Conservation (phyloP, 352 stramenopile genomes). For the Phytopythium cucurbitacearum region DNA sequence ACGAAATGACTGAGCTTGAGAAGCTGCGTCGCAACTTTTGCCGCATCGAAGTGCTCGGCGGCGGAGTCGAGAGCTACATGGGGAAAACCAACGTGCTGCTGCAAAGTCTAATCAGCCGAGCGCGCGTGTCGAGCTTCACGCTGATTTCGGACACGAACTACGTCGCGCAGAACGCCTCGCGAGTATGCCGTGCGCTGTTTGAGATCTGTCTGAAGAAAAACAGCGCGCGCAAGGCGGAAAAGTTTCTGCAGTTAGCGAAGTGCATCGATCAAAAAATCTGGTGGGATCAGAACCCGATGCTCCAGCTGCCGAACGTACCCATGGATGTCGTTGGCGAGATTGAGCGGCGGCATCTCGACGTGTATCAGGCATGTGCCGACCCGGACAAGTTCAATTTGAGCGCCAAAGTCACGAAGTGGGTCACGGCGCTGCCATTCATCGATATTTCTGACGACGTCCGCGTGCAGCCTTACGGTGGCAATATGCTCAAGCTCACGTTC, state of each 20-base stretch:
- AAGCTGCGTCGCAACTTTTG: constrained; percentile 87
- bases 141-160: constrained; percentile 99
- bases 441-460: constrained; percentile 49
- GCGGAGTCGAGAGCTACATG: constrained; percentile 88
- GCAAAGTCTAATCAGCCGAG: constrained; percentile 76
- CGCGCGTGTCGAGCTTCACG: constrained; percentile 93
- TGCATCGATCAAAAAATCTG: constrained; percentile 97
- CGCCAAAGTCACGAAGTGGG: constrained; percentile 67
- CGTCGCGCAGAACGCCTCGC: constrained; percentile 97
- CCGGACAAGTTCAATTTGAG: constrained; percentile 34
- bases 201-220: constrained; percentile 96
- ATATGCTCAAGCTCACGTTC: constrained; percentile 93
- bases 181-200: constrained; percentile 97
- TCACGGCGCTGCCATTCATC: constrained; percentile 60
- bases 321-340: constrained; percentile 87
- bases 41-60: constrained; percentile 86
- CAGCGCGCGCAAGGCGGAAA: constrained; percentile 83
- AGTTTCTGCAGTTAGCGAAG: constrained; percentile 96
- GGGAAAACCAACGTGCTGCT: constrained; percentile 98
- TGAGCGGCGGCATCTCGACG: constrained; percentile 59
- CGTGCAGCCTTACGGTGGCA: constrained; percentile 94
- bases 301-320: constrained; percentile 90
- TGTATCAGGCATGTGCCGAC: constrained; percentile 53
- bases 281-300: constrained; percentile 94
- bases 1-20: constrained; percentile 93